phyloP scores from a whole-genome alignment of 257 asterid species.

The Capsicum chinense region DNA sequence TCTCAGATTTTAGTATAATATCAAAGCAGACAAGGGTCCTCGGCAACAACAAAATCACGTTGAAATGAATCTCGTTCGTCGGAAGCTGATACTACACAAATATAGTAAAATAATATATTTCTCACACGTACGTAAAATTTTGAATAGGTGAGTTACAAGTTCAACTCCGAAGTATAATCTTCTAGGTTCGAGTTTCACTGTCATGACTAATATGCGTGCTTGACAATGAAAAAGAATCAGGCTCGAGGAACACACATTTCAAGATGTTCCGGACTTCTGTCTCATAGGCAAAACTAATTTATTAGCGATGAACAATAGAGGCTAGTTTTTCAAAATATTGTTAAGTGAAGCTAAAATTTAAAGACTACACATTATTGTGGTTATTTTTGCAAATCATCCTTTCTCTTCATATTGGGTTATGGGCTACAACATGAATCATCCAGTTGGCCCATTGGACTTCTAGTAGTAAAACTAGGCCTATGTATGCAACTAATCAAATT shows the following conservation, averaged over 20 bases:
- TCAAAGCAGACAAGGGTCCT: not conserved
- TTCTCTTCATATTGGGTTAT: not conserved
- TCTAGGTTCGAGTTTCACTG: not conserved
- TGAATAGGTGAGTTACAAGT: no score
- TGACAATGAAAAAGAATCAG: no score
- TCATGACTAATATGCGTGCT: not conserved
- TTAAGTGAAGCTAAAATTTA: not conserved
- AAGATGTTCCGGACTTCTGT: no score
- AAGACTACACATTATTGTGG: not conserved
- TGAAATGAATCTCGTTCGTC: not conserved
- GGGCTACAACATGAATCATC: not conserved
- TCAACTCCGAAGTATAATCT: not conserved
- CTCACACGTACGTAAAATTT: not conserved
- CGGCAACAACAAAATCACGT: no score
- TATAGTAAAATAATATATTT: no score
- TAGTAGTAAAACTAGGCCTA: not conserved
- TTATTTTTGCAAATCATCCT: not conserved
- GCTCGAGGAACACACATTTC: not conserved
- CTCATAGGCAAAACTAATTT: not conserved
- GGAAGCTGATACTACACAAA: no score
- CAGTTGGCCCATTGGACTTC: not conserved
- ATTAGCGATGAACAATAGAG: not conserved
- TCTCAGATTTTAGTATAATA: not conserved
- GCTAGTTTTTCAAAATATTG: not conserved
- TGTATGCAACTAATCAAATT: not conserved